A percentile compares a stretch with the other conserved stretches of the same genome.
Conservation (phyloP, 2,329 filamentous ascomycete genomes). For the Colletotrichum salicis region DNA sequence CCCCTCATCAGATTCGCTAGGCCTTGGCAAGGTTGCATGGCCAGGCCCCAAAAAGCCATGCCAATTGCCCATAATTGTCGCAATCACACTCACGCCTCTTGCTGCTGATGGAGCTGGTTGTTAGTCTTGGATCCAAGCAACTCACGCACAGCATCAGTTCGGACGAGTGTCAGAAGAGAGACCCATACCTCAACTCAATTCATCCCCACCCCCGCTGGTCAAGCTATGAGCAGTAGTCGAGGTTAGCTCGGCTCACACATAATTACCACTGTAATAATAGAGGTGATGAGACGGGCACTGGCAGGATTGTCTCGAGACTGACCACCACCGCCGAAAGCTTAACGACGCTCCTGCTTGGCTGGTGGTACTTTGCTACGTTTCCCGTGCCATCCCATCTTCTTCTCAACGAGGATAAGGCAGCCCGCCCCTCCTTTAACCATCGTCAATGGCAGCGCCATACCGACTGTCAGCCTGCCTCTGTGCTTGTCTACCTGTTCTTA, state of each 20-base stretch:
- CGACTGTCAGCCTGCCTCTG: background rate
- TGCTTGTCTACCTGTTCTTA: background rate
- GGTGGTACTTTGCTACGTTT: background rate
- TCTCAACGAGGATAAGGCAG: background rate
- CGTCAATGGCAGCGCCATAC: slow-evolving; percentile 11
- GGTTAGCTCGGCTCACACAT: background rate
- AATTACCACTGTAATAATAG: background rate
- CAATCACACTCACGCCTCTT: background rate
- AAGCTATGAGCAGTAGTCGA: background rate
- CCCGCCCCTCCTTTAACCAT: background rate
- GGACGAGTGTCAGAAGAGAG: slow-evolving; percentile 6
- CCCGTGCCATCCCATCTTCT: slow-evolving; percentile 22
- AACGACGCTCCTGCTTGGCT: background rate
- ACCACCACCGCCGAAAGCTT: background rate
- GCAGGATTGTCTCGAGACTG: background rate
- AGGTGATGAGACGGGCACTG: background rate
- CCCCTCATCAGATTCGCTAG: slow-evolving; percentile 15
- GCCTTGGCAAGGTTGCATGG: slow-evolving; percentile 19
- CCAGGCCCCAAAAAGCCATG: slow-evolving; percentile 3
- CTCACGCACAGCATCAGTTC: background rate
- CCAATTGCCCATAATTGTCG: background rate
- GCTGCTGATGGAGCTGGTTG: background rate
- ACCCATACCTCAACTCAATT: slow-evolving; percentile 1
- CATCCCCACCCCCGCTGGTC: background rate
- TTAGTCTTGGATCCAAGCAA: background rate